A percentile compares a stretch with the other conserved stretches of the same genome.
Conservation (phyloP, 2,329 filamentous ascomycete species). For the Fusarium sp. region DNA sequence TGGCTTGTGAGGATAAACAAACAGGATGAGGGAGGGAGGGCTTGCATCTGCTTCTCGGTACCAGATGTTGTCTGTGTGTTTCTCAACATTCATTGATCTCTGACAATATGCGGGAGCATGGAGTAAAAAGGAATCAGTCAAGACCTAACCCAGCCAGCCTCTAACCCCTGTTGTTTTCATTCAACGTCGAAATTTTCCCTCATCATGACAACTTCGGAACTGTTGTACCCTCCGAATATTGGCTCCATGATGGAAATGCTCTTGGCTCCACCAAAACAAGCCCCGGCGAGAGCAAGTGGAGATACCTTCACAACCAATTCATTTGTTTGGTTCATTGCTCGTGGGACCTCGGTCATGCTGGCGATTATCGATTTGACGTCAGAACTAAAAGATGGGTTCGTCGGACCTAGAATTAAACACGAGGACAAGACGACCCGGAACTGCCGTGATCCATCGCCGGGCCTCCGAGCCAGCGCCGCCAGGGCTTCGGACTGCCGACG, state of each 20-base stretch:
- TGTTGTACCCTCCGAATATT: slow-evolving; percentile 6
- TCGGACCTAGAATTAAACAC: slow-evolving; percentile 5
- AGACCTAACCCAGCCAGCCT: neutral
- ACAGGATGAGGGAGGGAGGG: slow-evolving; percentile 11
- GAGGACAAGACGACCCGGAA: slow-evolving; percentile 24
- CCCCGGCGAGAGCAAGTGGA: slow-evolving; percentile 21
- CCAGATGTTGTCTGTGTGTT: slow-evolving; percentile 6
- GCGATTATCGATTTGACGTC: slow-evolving; percentile 38
- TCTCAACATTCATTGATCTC: neutral
- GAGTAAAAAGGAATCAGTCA: neutral
- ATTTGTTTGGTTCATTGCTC: slow-evolving; percentile 27
- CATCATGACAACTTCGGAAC: slow-evolving; percentile 34
- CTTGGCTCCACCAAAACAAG: slow-evolving; percentile 11
- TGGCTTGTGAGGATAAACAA: neutral
- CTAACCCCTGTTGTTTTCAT: neutral
- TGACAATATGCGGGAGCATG: neutral
- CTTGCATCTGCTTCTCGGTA: slow-evolving; percentile 17
- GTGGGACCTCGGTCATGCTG: slow-evolving; percentile 38
- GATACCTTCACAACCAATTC: neutral
- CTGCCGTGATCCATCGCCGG: slow-evolving; percentile 36
- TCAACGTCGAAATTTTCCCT: neutral
- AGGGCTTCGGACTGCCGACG: slow-evolving; percentile 38
- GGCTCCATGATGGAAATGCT: slow-evolving; percentile 10
- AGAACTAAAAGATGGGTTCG: slow-evolving; percentile 20
- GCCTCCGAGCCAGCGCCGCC: slow-evolving; percentile 29